phyloP scores from a whole-genome alignment of 306 rosid genomes.

The Potentilla sterilis region DNA sequence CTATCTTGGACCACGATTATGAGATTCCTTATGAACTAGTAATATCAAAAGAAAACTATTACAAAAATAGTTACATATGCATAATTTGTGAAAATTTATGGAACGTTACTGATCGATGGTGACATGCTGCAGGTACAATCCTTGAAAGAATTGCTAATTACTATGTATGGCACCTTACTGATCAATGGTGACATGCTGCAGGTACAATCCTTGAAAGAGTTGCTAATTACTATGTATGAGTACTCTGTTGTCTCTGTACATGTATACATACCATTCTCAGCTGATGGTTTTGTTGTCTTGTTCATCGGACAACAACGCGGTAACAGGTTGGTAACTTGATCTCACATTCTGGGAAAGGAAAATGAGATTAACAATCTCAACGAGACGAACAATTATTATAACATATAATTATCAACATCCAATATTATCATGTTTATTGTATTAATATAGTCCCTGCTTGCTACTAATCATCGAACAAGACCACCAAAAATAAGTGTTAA shows the following conservation, averaged over 20 bases:
- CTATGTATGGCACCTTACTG: background rate
- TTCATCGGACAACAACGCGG: conserved; percentile 34
- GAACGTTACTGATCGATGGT: background rate
- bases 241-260: background rate
- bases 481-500: background rate
- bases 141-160: background rate
- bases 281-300: conserved; percentile 31
- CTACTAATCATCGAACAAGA: background rate
- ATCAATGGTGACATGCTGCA: background rate
- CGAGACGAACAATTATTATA: background rate
- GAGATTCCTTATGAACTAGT: background rate
- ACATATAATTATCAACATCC: background rate
- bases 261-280: conserved; percentile 20
- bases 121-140: background rate
- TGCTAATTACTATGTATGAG: background rate
- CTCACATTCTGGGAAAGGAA: conserved; percentile 55
- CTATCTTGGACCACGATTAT: background rate
- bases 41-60: background rate
- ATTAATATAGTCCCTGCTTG: background rate
- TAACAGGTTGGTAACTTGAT: conserved; percentile 65
- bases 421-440: background rate
- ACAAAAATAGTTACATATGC: background rate
- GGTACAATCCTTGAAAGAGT: background rate
- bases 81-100: background rate
- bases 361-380: conserved; percentile 12